Evolutionary conservation across 768 basidiomycete species (phyloP).

Genomic region (Tylopilus felleus): DNA sequence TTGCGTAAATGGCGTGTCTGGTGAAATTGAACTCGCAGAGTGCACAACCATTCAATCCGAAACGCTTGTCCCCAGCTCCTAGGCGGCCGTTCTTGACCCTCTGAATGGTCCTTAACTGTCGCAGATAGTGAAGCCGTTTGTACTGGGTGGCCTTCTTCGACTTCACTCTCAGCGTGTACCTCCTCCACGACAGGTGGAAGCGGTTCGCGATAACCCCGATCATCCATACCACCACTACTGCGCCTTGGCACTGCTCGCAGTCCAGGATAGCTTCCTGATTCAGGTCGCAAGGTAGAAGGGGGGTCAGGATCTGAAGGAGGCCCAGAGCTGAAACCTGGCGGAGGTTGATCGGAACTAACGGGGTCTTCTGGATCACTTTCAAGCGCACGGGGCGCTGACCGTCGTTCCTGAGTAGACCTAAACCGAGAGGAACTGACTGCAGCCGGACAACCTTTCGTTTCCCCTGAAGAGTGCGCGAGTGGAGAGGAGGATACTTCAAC

Average conservation of each 20-base stretch:
- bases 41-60: conserved; percentile 78
- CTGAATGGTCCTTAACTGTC: not conserved
- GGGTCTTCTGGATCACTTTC: conserved; percentile 33
- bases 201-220: conserved; percentile 6
- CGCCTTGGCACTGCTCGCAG: conserved; percentile 28
- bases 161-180: not conserved
- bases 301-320: not conserved
- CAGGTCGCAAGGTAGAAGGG: conserved; percentile 27
- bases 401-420: conserved; percentile 5
- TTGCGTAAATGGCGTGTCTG: conserved; percentile 81
- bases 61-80: conserved; percentile 75
- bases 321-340: conserved; percentile 14
- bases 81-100: conserved; percentile 18
- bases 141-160: conserved; percentile 17
- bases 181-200: conserved; percentile 28
- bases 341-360: conserved; percentile 28
- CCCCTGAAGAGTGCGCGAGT: conserved; percentile 3
- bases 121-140: not conserved
- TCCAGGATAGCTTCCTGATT: conserved; percentile 42
- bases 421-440: not conserved
- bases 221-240: conserved; percentile 18
- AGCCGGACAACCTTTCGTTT: not conserved
- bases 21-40: conserved; percentile 66
- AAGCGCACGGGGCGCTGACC: conserved; percentile 55
- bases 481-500: conserved; percentile 44